Percentiles rank a stretch among this genome's conserved stretches.
These are phyloP conservation scores for Alternaria tenuissima DNA, from an alignment of 2,329 filamentous ascomycete genomes.

Conservation along the genomic window DNA sequence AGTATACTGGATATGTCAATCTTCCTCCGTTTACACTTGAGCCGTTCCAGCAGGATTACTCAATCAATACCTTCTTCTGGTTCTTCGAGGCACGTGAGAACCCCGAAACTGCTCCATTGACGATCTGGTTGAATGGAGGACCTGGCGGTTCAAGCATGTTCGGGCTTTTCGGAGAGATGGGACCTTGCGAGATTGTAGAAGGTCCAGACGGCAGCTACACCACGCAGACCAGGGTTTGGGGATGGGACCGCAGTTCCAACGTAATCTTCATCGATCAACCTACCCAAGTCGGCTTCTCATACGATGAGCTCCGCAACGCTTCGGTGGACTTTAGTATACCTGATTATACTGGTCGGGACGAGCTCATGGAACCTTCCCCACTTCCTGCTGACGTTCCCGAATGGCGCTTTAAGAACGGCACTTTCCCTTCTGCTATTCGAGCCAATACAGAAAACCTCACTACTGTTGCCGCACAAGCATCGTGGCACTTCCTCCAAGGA, in stretches of 20 bases:
- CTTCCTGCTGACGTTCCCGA: slow-evolving; percentile 40
- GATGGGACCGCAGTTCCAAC: slow-evolving; percentile 70
- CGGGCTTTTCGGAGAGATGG: slow-evolving; percentile 69
- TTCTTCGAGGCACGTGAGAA: slow-evolving; percentile 67
- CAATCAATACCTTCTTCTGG: slow-evolving; percentile 71
- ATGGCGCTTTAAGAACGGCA: slow-evolving; percentile 66
- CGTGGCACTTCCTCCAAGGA: slow-evolving; percentile 72
- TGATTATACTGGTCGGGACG: neutral
- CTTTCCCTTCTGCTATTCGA: slow-evolving; percentile 66
- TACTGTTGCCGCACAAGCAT: slow-evolving; percentile 63
- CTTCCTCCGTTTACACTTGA: slow-evolving; percentile 62
- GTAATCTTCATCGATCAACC: slow-evolving; percentile 70
- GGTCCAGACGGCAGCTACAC: slow-evolving; percentile 58
- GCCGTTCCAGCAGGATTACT: slow-evolving; percentile 61
- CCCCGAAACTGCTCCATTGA: slow-evolving; percentile 60
- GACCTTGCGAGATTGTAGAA: slow-evolving; percentile 57
- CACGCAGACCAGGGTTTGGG: slow-evolving; percentile 68
- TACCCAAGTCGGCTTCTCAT: slow-evolving; percentile 74
- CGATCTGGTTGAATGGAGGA: slow-evolving; percentile 72
- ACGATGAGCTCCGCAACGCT: slow-evolving; percentile 67
- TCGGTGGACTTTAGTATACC: slow-evolving; percentile 30
- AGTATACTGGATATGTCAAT: slow-evolving; percentile 72
- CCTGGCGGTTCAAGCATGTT: slow-evolving; percentile 71
- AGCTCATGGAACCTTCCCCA: slow-evolving; percentile 36
- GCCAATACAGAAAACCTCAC: slow-evolving; percentile 65